Evolutionary conservation across 2,329 filamentous ascomycete species (phyloP), one percentile per base, ranked within the genome.

Genomic region (Torrubiella hemipterigena): DNA sequence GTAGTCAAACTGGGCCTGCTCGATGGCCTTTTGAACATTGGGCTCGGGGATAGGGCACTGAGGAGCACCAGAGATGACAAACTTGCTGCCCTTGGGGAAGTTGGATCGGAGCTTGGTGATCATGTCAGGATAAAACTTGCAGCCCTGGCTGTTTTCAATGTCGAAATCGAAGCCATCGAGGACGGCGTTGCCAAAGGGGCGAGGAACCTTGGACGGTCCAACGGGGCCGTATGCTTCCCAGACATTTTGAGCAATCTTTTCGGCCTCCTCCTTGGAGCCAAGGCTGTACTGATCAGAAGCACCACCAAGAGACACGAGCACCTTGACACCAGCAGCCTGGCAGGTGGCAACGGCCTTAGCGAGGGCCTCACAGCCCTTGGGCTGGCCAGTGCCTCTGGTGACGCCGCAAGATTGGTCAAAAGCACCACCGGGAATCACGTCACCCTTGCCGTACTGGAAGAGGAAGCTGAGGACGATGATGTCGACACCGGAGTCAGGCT

Each of bases 61-160:
- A n/a, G 61, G 61, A 6, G 60, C 58, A 5, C 54, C 60, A 0
- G 58, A 55, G 38, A 73, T 61, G 40, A 64, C 58, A 38, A 61
- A 64, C 14, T 32, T 30, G 3, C 30, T 15, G 25, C 36, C 36
- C 17, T 21, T 22, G 18, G 34, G 38, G 20, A 45, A 44, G 36
- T 44, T 44, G 20, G 33, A 30, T 16, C 43, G 41, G 4, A 45
- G 38, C 34, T 35, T 40, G 14, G 28, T 20, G 25, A 45, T 42
- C 34, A 44, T 26, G 34, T 32, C 38, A 26, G 33, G 30, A 36
- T 44, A 45, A 32, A 36, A 38, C 22, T 40, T 22, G 32, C 37
- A 42, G 31, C 37, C 40, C 13, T 40, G 41, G 25, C 25, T 32
- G 35, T 37, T 38, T 32, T 45, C 43, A 27, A 45, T 39, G 25